Percentiles rank a stretch among this genome's conserved stretches.
phyloP scores from a whole-genome alignment of 768 basidiomycete species.

The Mycena kentingensis region DNA sequence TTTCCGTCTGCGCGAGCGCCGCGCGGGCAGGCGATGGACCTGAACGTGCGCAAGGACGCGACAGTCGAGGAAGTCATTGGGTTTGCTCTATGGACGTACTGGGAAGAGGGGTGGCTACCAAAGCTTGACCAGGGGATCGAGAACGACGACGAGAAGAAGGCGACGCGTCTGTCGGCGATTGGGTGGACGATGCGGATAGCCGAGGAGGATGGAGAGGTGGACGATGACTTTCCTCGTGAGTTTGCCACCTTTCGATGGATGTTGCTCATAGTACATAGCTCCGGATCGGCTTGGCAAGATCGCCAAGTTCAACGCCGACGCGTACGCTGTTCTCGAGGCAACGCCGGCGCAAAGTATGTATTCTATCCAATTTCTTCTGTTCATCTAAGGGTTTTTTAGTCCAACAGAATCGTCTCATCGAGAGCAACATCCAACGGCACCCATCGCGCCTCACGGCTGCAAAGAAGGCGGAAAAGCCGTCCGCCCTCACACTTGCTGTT shows the following conservation, averaged over 20 bases:
- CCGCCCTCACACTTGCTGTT: slow-evolving; percentile 43
- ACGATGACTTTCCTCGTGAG: slow-evolving; percentile 98
- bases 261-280: slow-evolving; percentile 48
- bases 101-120: slow-evolving; percentile 85
- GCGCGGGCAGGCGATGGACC: slow-evolving; percentile 59
- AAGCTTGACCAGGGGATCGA: slow-evolving; percentile 67
- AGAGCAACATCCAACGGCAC: slow-evolving; percentile 78
- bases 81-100: slow-evolving; percentile 88
- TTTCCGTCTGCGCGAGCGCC: slow-evolving; percentile 80
- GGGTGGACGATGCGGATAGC: slow-evolving; percentile 94
- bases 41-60: slow-evolving; percentile 83
- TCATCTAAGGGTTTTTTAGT: slow-evolving; percentile 30
- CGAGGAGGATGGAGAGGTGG: slow-evolving; percentile 97
- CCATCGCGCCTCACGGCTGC: slow-evolving; percentile 70
- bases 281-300: slow-evolving; percentile 87
- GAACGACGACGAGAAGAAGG: slow-evolving; percentile 62
- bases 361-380: slow-evolving; percentile 6
- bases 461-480: slow-evolving; percentile 57
- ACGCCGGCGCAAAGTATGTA: slow-evolving; percentile 70
- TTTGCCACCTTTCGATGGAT: not conserved
- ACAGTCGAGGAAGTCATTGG: slow-evolving; percentile 96
- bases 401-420: slow-evolving; percentile 79
- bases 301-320: slow-evolving; percentile 85
- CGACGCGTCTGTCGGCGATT: slow-evolving; percentile 64
- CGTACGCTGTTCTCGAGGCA: slow-evolving; percentile 86